phyloP scores from a whole-genome alignment of 2,329 filamentous ascomycete species.

The Alternaria sp. region DNA sequence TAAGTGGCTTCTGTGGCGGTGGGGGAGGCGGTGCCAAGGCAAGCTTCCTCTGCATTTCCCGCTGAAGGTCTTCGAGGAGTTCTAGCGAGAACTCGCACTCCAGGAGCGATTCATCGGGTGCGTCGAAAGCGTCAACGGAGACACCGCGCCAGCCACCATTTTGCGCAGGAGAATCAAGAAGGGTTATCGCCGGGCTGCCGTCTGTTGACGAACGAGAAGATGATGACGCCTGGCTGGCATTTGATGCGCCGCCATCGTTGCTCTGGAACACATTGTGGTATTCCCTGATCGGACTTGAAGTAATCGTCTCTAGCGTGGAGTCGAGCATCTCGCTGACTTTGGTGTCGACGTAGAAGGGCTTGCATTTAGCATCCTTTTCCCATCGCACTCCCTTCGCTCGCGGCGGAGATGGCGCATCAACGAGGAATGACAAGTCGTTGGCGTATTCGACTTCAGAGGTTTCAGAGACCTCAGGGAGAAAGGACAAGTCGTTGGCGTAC shows the following conservation, averaged over 20 bases:
- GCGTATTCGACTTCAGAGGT: slow-evolving; percentile 14
- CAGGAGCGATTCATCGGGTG: slow-evolving; percentile 25
- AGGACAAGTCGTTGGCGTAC: slow-evolving; percentile 24
- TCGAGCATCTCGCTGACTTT: slow-evolving; percentile 32
- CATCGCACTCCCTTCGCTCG: slow-evolving; percentile 20
- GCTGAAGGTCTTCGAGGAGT: slow-evolving; percentile 26
- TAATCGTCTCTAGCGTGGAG: slow-evolving; percentile 26
- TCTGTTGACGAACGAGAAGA: not conserved
- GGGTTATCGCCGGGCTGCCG: not conserved
- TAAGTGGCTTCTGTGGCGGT: slow-evolving; percentile 23
- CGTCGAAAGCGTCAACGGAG: slow-evolving; percentile 15
- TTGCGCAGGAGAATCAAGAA: not conserved
- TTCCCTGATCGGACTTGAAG: slow-evolving; percentile 14
- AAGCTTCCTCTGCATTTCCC: slow-evolving; percentile 20
- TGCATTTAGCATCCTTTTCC: slow-evolving; percentile 15
- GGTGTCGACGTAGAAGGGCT: slow-evolving; percentile 28
- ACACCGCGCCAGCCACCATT: slow-evolving; percentile 20
- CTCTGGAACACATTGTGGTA: slow-evolving; percentile 11
- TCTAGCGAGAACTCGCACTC: slow-evolving; percentile 28
- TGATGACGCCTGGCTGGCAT: not conserved
- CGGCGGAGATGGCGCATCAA: slow-evolving; percentile 16
- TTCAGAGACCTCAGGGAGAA: slow-evolving; percentile 14
- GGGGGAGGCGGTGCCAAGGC: slow-evolving; percentile 14
- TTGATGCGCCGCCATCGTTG: slow-evolving; percentile 5
- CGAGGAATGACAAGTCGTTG: slow-evolving; percentile 24